These are phyloP conservation scores for Fremontodendron californicum DNA, from an alignment of 345 rosid genomes.

Conservation along the genomic window DNA sequence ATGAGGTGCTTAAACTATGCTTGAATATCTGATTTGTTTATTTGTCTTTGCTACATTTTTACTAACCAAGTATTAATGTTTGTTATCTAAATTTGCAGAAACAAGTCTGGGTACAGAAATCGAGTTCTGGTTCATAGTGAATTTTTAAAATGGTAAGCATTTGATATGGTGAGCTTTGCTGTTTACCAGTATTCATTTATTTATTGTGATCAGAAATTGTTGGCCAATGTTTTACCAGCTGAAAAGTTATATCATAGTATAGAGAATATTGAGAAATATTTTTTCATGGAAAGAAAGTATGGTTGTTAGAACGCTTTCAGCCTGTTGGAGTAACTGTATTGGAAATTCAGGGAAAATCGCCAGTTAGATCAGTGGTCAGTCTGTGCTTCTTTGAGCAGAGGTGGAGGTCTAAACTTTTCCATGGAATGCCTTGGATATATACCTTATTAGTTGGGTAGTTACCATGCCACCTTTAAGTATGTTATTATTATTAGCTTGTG, in stretches of 20 bases:
- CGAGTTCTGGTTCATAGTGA: slow-evolving; percentile 41
- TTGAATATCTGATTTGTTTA: background rate
- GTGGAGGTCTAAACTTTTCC: background rate
- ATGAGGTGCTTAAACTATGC: slow-evolving; percentile 27
- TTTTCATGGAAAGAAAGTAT: background rate
- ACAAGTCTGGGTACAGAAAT: slow-evolving; percentile 69
- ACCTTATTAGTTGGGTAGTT: background rate
- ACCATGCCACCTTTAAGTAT: background rate
- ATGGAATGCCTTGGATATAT: background rate
- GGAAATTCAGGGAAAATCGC: background rate
- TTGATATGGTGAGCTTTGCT: background rate
- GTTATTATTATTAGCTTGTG: background rate
- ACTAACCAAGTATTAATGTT: background rate
- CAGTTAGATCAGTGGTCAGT: background rate
- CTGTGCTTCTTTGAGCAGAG: background rate
- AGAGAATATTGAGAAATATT: background rate
- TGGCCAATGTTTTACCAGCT: background rate
- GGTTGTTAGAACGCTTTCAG: background rate
- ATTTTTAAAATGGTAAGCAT: slow-evolving; percentile 29
- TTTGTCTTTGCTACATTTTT: background rate
- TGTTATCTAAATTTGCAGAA: slow-evolving; percentile 36
- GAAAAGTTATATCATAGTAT: background rate
- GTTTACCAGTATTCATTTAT: background rate
- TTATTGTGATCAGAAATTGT: background rate
- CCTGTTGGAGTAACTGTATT: background rate